These are phyloP conservation scores for Aspergillus versicolor DNA, from an alignment of 2,329 filamentous ascomycete species.

Conservation along the genomic window DNA sequence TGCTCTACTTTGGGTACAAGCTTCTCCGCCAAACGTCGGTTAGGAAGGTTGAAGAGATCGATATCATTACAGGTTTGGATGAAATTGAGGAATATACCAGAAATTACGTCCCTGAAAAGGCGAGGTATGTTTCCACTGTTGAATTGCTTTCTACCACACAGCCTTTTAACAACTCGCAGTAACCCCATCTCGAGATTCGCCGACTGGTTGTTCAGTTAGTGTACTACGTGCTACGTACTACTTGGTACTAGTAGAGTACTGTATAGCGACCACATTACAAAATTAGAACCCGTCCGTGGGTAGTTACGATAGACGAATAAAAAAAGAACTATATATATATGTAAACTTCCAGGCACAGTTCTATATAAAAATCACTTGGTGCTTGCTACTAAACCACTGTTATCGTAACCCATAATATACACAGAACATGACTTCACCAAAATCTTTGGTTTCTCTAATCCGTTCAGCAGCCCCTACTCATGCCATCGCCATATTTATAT, in stretches of 20 bases:
- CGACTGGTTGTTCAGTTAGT: conserved; percentile 21
- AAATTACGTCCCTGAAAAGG: conserved; percentile 55
- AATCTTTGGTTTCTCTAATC: not conserved
- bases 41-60: conserved; percentile 58
- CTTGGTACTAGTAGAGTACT: not conserved
- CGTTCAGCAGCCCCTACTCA: not conserved
- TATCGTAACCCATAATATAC: not conserved
- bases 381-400: not conserved
- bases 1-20: conserved; percentile 72
- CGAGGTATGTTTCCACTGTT: conserved; percentile 47
- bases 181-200: conserved; percentile 22
- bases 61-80: conserved; percentile 61
- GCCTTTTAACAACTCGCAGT: conserved; percentile 16
- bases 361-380: not conserved
- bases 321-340: not conserved
- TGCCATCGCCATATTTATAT: not conserved
- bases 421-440: not conserved
- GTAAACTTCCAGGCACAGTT: not conserved
- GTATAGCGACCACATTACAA: not conserved
- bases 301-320: not conserved
- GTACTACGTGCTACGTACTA: not conserved
- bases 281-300: not conserved
- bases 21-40: conserved; percentile 63
- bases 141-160: not conserved
- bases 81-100: conserved; percentile 68